These are phyloP conservation scores for Xylaria castorea DNA, from an alignment of 495 filamentous ascomycete genomes.

Conservation along the genomic window DNA sequence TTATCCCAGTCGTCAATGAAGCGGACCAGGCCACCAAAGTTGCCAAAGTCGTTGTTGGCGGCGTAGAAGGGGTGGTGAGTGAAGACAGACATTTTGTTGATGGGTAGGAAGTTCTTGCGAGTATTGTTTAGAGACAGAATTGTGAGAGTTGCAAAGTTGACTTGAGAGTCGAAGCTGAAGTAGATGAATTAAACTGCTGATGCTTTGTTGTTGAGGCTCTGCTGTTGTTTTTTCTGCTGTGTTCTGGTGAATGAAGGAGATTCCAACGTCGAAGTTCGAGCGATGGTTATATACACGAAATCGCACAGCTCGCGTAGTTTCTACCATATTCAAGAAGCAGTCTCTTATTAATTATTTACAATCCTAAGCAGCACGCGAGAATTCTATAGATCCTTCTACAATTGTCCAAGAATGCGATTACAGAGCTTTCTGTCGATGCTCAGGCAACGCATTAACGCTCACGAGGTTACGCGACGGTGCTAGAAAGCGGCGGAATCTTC, in stretches of 20 bases:
- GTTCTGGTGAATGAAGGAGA: slow-evolving; percentile 35
- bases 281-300: slow-evolving; percentile 38
- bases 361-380: slow-evolving; percentile 30
- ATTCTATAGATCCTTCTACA: slow-evolving; percentile 32
- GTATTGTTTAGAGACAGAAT: slow-evolving; percentile 13
- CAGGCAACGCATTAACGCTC: slow-evolving; percentile 23
- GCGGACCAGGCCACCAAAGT: slow-evolving; percentile 73
- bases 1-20: slow-evolving; percentile 77
- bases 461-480: slow-evolving; percentile 34
- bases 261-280: slow-evolving; percentile 24
- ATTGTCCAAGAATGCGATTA: neutral
- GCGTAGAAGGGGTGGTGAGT: slow-evolving; percentile 57
- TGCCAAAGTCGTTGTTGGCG: slow-evolving; percentile 40
- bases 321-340: slow-evolving; percentile 35
- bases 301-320: slow-evolving; percentile 21
- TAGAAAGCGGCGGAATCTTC: slow-evolving; percentile 39
- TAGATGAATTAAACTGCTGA: slow-evolving; percentile 15
- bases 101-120: slow-evolving; percentile 21
- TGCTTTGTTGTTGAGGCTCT: slow-evolving; percentile 18
- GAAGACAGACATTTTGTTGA: slow-evolving; percentile 70
- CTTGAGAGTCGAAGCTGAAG: neutral
- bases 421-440: slow-evolving; percentile 8
- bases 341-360: slow-evolving; percentile 31
- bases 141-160: neutral
- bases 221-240: slow-evolving; percentile 27